Base-by-base conservation (phyloP, 306 rosid genomes). In the Acmispon strigosus region DNA sequence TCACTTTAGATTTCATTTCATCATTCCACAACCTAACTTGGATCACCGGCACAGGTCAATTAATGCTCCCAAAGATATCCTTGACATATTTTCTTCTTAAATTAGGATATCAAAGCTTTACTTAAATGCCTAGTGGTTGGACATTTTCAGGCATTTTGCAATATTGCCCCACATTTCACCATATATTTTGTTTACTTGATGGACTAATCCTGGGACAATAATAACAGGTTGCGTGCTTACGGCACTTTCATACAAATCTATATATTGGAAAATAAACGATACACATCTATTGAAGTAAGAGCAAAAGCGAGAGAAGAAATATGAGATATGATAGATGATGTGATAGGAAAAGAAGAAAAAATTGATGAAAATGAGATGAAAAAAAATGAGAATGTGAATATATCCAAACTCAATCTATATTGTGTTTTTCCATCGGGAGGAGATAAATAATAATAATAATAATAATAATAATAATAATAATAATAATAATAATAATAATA, bases 1-100 rank as follows among this genome's bases (percentile, higher is more conserved):
- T 59, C 71, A 60, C 78, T 61, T 11, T 14, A 16, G 1, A 34
- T 59, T 73, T 51, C 55, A 71, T 61, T 20, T 71, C 59, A 42
- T 51, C 41, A 52, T 54, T 43, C 42, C 22, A 39, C 16, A 63
- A 54, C 49, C 74, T 54, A 68, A 58, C 9, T 16, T 42, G 11
- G 49, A 53, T 73, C 37, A 29, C 37, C 9, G 16, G 16, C 53
- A 34, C 50, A 36, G 18, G 49, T 47, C 17, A 39, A n/a, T n/a
- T n/a, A n/a, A 13, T 13, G 24, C 67, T 8, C 10, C 17, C 14
- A 17, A 13, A 43, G 17, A 32, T 49, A 32, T 49, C 24, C 60
- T 19, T 8, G 3, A 19, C 14, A 57, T 4, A 0, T 45, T 58
- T 18, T 17, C 11, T 8, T 70, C 49, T 15, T 1, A 70, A 17